A percentile compares a stretch with the other conserved stretches of the same genome.
These are phyloP conservation scores for Microthlaspi erraticum DNA, from an alignment of 345 rosid species.

Conservation along the genomic window DNA sequence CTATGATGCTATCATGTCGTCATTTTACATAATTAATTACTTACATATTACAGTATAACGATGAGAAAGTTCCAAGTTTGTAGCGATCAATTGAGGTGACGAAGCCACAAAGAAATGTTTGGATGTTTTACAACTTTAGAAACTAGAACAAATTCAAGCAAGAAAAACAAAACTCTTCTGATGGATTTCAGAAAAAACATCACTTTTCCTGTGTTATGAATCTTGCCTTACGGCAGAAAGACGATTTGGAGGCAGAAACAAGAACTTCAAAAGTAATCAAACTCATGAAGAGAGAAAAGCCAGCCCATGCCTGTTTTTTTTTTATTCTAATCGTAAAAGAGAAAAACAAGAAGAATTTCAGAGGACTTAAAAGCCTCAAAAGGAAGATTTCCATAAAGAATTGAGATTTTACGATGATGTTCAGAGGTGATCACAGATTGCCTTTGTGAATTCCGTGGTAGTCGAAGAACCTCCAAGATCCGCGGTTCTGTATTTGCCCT, in stretches of 20 bases:
- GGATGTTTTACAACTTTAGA: background rate
- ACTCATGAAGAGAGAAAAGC: slow-evolving; percentile 5
- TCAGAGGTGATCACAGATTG: slow-evolving; percentile 87
- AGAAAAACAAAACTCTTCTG: slow-evolving; percentile 25
- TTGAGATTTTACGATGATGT: slow-evolving; percentile 39
- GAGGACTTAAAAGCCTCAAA: slow-evolving; percentile 16
- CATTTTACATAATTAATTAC: background rate
- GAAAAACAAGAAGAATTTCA: slow-evolving; percentile 26
- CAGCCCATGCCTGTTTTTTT: background rate
- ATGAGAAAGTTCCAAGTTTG: no score
- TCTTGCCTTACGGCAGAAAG: slow-evolving; percentile 36
- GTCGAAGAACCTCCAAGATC: slow-evolving; percentile 88
- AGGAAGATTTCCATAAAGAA: slow-evolving; percentile 30
- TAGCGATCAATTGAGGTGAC: background rate
- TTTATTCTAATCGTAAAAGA: slow-evolving; percentile 38
- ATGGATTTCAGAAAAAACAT: slow-evolving; percentile 7
- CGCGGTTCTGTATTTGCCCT: slow-evolving; percentile 87
- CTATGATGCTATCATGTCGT: background rate
- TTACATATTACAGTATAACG: no score
- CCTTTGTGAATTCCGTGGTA: slow-evolving; percentile 86
- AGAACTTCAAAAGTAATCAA: slow-evolving; percentile 19
- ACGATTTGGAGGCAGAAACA: slow-evolving; percentile 24
- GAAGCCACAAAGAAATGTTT: background rate
- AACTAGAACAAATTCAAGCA: background rate
- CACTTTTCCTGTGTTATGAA: slow-evolving; percentile 28